Conservation (phyloP, 305 asterid species). For the Lippia alba region DNA sequence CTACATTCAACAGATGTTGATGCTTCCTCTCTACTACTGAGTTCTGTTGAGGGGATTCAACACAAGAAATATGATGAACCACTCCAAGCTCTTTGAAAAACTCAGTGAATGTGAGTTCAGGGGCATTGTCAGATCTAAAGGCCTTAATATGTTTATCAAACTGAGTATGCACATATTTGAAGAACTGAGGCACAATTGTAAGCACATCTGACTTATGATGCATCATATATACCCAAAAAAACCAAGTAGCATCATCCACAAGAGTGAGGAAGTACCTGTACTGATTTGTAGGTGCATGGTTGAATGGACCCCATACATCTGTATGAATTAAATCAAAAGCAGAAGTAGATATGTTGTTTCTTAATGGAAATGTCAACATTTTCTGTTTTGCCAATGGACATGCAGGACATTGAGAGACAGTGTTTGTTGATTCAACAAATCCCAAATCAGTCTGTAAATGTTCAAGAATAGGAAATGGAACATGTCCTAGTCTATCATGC, state of each 20-base stretch:
- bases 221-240: background rate
- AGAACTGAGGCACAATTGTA: background rate
- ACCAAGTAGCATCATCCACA: background rate
- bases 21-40: background rate
- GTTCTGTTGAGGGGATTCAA: background rate
- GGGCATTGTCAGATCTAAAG: background rate
- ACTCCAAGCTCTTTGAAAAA: background rate
- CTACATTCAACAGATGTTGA: background rate
- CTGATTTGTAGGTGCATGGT: background rate
- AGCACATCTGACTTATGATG: background rate
- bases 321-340: background rate
- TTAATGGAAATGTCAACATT: background rate
- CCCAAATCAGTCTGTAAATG: too few relatives aligned
- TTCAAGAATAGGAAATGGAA: too few relatives aligned
- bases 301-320: background rate
- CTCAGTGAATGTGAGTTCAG: background rate
- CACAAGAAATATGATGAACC: background rate
- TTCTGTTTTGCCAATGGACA: background rate
- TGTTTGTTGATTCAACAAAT: too few relatives aligned
- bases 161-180: background rate
- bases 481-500: too few relatives aligned
- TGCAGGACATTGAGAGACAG: too few relatives aligned
- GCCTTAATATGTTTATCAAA: too few relatives aligned
- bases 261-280: background rate
- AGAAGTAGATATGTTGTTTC: background rate